Conservation (phyloP, 2,329 filamentous ascomycete genomes). For the Colletotrichum euphorbiae region DNA sequence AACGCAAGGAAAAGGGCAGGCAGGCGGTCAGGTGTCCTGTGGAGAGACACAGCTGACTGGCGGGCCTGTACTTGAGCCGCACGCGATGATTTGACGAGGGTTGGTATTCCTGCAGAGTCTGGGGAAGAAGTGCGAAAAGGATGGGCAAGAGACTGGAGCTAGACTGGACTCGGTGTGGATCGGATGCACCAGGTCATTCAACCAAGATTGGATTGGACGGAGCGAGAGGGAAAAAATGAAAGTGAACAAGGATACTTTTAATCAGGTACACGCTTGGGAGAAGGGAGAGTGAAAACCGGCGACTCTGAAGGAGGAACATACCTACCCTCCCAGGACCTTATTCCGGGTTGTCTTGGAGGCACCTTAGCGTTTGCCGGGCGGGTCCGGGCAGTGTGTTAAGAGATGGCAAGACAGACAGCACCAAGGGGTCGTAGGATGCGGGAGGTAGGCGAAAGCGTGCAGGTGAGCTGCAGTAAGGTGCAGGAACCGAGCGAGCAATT, state of each 20-base stretch:
- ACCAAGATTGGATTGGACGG: conserved; percentile 19
- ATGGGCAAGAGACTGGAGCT: conserved; percentile 21
- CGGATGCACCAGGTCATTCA: conserved; percentile 8
- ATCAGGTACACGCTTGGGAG: background rate
- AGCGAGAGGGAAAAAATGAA: background rate
- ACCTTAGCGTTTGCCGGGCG: too few relatives aligned
- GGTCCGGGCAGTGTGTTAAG: background rate
- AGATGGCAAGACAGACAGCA: conserved; percentile 6
- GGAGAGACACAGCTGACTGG: conserved; percentile 14
- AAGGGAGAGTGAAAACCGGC: conserved; percentile 15
- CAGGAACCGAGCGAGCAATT: conserved; percentile 12
- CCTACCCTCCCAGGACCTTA: background rate
- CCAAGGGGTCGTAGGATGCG: background rate
- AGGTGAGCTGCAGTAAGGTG: conserved; percentile 13
- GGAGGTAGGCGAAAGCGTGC: background rate
- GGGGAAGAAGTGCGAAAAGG: conserved; percentile 26
- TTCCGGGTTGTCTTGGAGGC: conserved; percentile 8
- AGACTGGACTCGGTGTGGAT: conserved; percentile 20
- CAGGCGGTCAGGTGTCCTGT: conserved; percentile 4
- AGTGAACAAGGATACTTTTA: background rate
- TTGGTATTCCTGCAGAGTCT: conserved; percentile 30
- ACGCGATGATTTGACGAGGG: conserved; percentile 14
- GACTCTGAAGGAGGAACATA: background rate
- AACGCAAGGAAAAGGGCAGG: conserved; percentile 3
- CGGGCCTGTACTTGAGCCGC: conserved; percentile 29